Evolutionary conservation across 2,329 filamentous ascomycete genomes (phyloP).

Genomic region (Colletotrichum camelliae): DNA sequence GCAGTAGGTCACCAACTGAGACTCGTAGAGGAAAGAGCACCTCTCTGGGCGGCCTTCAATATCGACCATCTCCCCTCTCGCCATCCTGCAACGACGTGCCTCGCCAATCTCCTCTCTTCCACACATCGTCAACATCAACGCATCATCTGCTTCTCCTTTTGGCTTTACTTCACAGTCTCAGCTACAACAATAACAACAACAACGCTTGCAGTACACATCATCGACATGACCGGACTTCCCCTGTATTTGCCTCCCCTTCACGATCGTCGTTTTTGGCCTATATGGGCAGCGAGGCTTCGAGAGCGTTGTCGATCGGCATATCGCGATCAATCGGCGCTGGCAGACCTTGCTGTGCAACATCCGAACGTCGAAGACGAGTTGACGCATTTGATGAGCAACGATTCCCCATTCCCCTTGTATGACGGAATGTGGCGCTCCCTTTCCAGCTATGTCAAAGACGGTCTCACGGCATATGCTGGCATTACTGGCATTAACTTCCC

Average conservation of each 20-base stretch:
- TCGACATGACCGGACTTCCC: not conserved
- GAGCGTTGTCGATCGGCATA: too few species aligned
- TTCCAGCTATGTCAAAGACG: fast-evolving
- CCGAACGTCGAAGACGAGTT: not conserved
- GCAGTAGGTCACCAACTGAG: not conserved
- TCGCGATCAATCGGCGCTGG: too few species aligned
- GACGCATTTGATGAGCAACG: not conserved
- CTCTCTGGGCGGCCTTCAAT: not conserved
- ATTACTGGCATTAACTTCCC: too few species aligned
- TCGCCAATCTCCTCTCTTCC: not conserved
- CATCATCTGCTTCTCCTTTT: not conserved
- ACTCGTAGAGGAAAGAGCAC: not conserved
- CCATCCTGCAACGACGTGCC: not conserved
- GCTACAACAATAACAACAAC: not conserved
- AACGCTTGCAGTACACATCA: not conserved
- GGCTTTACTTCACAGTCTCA: not conserved
- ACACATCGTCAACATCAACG: not conserved
- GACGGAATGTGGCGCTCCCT: not conserved
- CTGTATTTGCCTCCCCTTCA: not conserved
- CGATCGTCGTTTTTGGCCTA: not conserved
- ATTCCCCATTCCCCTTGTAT: not conserved
- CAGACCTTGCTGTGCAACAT: not conserved
- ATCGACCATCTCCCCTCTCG: not conserved
- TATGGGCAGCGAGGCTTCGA: not conserved
- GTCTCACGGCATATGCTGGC: not conserved